Evolutionary conservation across 192 early-diverging fungal genomes (phyloP).

Genomic region (Coemansia furcata): DNA sequence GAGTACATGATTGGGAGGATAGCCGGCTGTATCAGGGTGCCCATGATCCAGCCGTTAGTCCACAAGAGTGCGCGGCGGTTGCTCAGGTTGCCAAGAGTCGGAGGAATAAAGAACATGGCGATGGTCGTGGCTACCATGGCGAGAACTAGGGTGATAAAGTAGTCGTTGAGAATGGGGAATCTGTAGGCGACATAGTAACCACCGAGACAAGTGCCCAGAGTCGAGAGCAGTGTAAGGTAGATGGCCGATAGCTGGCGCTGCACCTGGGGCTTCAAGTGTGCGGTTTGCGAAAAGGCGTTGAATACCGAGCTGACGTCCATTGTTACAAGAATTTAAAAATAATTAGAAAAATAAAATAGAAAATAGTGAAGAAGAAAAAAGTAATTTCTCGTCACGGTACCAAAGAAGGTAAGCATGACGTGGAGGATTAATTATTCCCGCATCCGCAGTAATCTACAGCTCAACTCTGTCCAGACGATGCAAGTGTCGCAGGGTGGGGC

Average conservation of each 20-base stretch:
- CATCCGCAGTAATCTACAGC: not conserved
- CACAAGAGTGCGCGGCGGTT: conserved; percentile 23
- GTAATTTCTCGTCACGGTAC: not conserved
- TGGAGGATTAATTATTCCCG: not conserved
- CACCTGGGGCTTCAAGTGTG: conserved; percentile 11
- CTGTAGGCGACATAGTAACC: conserved; percentile 18
- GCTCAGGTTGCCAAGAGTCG: conserved; percentile 14
- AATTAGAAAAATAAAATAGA: not conserved
- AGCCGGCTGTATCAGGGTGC: conserved; percentile 6
- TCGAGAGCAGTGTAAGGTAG: conserved; percentile 16
- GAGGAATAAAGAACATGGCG: conserved; percentile 4
- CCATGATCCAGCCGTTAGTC: conserved; percentile 3
- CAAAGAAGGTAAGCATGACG: not conserved
- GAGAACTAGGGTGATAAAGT: not conserved
- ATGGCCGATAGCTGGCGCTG: conserved; percentile 25
- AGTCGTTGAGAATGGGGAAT: not conserved
- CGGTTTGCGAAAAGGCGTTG: conserved; percentile 19
- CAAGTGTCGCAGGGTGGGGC: conserved; percentile 93
- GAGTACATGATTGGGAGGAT: conserved; percentile 5
- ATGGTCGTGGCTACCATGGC: not conserved
- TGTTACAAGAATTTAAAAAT: not conserved
- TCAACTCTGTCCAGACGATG: conserved; percentile 42
- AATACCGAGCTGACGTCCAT: conserved; percentile 10
- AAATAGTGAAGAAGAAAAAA: not conserved
- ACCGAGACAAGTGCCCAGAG: conserved; percentile 5